phyloP scores from a whole-genome alignment of 176 grass and related monocot species.

The Themeda triandra region DNA sequence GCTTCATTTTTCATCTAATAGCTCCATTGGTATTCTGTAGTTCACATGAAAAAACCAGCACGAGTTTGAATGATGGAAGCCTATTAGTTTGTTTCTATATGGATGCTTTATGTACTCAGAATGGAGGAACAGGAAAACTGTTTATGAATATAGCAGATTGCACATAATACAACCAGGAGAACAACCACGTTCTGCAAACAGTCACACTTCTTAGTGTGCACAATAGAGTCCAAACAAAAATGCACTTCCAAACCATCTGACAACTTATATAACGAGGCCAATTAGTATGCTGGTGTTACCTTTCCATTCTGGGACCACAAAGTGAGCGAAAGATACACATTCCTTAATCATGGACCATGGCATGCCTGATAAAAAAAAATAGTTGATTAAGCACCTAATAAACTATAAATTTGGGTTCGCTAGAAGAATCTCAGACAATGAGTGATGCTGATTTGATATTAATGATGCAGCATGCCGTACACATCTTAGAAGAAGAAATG shows the following conservation, averaged over 20 bases:
- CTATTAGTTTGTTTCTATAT: neutral
- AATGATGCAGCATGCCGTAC: neutral
- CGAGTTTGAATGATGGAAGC: neutral
- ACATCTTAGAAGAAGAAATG: constrained; percentile 7
- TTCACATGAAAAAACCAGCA: constrained; percentile 8
- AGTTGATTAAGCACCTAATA: constrained; percentile 20
- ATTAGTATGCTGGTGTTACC: neutral
- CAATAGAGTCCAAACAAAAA: neutral
- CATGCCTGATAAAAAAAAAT: constrained; percentile 13
- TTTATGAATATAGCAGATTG: neutral
- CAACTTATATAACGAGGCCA: neutral
- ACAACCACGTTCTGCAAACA: neutral
- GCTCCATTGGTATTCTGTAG: neutral
- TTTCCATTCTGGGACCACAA: constrained; percentile 17
- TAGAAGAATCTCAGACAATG: constrained; percentile 41
- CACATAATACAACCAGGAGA: neutral
- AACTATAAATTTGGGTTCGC: constrained; percentile 12
- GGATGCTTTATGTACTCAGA: neutral
- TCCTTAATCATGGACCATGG: constrained; percentile 10
- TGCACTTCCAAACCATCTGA: constrained; percentile 15
- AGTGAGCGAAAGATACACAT: constrained; percentile 9
- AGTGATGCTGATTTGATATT: constrained; percentile 10
- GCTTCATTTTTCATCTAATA: neutral
- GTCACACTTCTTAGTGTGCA: neutral
- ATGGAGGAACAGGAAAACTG: neutral